Evolutionary conservation across 2,329 filamentous ascomycete species (phyloP).

Genomic region (Hortaea sp.): DNA sequence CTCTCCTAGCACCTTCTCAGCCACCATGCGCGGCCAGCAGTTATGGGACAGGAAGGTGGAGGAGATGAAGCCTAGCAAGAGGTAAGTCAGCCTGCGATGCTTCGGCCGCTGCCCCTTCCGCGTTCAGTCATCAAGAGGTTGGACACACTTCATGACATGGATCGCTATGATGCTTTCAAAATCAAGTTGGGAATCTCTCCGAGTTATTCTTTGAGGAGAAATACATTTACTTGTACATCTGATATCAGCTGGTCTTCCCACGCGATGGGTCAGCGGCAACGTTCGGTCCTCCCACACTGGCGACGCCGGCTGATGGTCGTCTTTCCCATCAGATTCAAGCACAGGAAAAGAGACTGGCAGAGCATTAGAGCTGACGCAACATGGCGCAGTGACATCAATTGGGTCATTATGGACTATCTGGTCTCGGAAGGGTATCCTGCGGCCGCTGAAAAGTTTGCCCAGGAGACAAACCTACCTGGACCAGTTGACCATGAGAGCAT

Average conservation of each 20-base stretch:
- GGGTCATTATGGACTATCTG: slow-evolving; percentile 90
- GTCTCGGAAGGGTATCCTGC: slow-evolving; percentile 91
- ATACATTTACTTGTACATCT: slow-evolving; percentile 66
- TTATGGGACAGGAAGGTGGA: slow-evolving; percentile 73
- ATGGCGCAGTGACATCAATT: slow-evolving; percentile 74
- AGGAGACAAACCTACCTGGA: slow-evolving; percentile 77
- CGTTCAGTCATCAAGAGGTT: background rate
- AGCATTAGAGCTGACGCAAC: slow-evolving; percentile 11
- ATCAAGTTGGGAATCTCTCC: slow-evolving; percentile 99
- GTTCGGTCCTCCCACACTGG: slow-evolving; percentile 5
- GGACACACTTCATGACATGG: slow-evolving; percentile 17
- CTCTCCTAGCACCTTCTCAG: slow-evolving; percentile 45
- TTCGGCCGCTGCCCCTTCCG: background rate
- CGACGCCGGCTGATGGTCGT: background rate
- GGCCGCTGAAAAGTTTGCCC: slow-evolving; percentile 85
- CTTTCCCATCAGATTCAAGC: background rate
- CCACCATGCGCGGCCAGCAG: slow-evolving; percentile 49
- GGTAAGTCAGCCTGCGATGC: slow-evolving; percentile 34
- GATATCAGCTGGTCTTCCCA: slow-evolving; percentile 30
- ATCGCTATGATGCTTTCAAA: slow-evolving; percentile 64
- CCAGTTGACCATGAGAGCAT: slow-evolving; percentile 62
- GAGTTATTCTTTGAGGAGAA: slow-evolving; percentile 85
- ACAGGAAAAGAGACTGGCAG: slow-evolving; percentile 1
- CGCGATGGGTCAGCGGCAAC: slow-evolving; percentile 2
- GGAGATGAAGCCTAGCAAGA: slow-evolving; percentile 78